Conservation (phyloP, 306 rosid genomes). For the Cucurbita argyrosperma region DNA sequence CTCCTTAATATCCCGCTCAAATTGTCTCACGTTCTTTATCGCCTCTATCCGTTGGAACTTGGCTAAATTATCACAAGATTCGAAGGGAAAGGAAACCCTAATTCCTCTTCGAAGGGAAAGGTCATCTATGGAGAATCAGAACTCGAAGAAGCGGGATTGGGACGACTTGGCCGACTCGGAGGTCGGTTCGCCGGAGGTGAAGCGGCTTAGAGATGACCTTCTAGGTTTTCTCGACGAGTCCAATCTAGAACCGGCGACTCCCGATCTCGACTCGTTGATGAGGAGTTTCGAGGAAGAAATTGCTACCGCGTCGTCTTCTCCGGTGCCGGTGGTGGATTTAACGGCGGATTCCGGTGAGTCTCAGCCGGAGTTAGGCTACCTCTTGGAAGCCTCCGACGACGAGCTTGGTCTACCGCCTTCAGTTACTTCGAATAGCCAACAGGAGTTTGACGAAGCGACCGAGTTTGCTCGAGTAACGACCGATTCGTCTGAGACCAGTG, state of each 20-base stretch:
- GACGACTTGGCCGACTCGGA: constrained; percentile 8
- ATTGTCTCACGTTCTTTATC: neutral
- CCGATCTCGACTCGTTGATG: constrained; percentile 65
- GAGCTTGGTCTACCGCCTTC: constrained; percentile 74
- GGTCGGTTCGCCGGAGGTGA: constrained; percentile 39
- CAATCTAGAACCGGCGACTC: constrained; percentile 30
- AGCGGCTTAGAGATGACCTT: constrained; percentile 50
- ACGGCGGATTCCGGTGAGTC: constrained; percentile 49
- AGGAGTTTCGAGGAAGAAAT: constrained; percentile 71
- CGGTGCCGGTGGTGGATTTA: constrained; percentile 25
- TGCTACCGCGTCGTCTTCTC: constrained; percentile 21
- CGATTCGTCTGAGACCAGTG: constrained; percentile 50
- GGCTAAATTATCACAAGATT: neutral
- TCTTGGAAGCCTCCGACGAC: constrained; percentile 72
- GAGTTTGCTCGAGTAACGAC: constrained; percentile 23
- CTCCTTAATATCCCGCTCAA: neutral
- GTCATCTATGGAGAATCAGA: constrained; percentile 1
- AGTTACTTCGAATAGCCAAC: neutral
- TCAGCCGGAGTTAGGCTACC: constrained; percentile 59
- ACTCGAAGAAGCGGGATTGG: constrained; percentile 1
- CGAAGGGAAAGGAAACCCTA: neutral
- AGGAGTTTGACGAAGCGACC: neutral
- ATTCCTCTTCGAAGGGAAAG: neutral
- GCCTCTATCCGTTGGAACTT: neutral
- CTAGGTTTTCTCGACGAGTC: constrained; percentile 52